A percentile compares a stretch with the other conserved stretches of the same genome.
Conservation (phyloP, 1,139 yeast species). For the Taphrina pruni region DNA sequence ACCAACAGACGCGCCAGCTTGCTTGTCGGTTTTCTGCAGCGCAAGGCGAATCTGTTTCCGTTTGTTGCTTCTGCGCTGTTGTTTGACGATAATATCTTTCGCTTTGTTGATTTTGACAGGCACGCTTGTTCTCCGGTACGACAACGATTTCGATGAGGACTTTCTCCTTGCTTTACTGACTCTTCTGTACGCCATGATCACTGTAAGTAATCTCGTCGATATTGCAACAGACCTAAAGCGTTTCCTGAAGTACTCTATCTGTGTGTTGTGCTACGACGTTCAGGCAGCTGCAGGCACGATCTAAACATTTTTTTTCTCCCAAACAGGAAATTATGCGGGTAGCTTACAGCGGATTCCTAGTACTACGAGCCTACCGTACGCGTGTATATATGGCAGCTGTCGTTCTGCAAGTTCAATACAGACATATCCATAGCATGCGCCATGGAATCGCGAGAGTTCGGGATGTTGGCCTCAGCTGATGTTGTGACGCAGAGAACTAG, state of each 20-base stretch:
- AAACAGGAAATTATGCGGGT: neutral
- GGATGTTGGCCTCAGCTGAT: no score
- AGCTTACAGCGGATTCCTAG: neutral
- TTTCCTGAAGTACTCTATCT: neutral
- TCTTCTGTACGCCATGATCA: neutral
- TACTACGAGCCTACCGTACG: no score
- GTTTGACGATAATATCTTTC: neutral
- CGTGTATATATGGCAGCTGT: no score
- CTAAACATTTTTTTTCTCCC: neutral
- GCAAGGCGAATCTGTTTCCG: neutral
- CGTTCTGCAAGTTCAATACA: no score
- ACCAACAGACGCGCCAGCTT: neutral
- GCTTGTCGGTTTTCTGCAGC: neutral
- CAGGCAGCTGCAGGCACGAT: neutral
- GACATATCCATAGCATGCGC: no score
- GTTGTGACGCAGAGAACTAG: no score
- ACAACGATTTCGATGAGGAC: neutral
- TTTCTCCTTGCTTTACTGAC: conserved; percentile 14
- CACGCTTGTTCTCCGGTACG: neutral
- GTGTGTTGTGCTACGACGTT: neutral
- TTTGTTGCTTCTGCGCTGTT: conserved; percentile 3
- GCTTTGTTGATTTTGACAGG: neutral
- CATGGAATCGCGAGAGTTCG: no score
- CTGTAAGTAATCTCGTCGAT: neutral
- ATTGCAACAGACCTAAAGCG: neutral